Percentiles rank a stretch among this genome's conserved stretches.
phyloP scores from a whole-genome alignment of 148 eudicot genomes.

The Salicornia ramosissima region DNA sequence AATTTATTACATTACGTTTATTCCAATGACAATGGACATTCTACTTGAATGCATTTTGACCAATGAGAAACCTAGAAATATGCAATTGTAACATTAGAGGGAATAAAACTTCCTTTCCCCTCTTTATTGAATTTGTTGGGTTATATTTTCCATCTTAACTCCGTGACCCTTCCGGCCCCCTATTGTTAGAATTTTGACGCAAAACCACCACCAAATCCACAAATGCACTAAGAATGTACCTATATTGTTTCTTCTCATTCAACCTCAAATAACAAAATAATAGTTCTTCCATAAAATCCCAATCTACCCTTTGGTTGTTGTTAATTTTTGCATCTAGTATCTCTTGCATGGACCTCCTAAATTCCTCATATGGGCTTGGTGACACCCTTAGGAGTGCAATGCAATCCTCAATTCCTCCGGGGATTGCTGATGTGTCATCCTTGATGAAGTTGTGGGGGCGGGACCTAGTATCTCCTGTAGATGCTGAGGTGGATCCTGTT shows the following conservation, averaged over 20 bases:
- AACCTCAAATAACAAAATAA: slow-evolving; percentile 56
- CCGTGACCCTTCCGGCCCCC: slow-evolving; percentile 14
- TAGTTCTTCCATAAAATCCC: slow-evolving; percentile 76
- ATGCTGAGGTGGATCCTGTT: slow-evolving; percentile 18
- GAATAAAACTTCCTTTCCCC: no score
- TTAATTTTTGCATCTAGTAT: slow-evolving; percentile 45
- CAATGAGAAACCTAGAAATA: neutral
- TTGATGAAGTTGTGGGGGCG: neutral
- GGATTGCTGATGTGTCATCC: slow-evolving; percentile 2
- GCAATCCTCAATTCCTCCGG: slow-evolving; percentile 40
- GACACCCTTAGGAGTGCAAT: slow-evolving; percentile 50
- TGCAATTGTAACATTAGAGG: no score
- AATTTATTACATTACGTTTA: no score
- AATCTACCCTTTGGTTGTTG: slow-evolving; percentile 43
- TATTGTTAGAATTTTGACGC: slow-evolving; percentile 25
- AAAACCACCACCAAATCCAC: slow-evolving; percentile 46
- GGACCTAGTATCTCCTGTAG: neutral
- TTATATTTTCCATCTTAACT: neutral
- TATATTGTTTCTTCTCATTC: slow-evolving; percentile 56
- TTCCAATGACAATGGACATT: no score
- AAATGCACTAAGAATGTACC: slow-evolving; percentile 56
- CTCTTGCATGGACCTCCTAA: slow-evolving; percentile 62
- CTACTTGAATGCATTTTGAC: neutral
- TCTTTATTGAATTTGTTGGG: neutral
- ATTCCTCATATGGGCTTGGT: slow-evolving; percentile 54